Percentiles rank a stretch among this genome's conserved stretches.
Evolutionary conservation across 164 flowering plant species (phyloP).

Genomic region (Vitis vinifera): DNA sequence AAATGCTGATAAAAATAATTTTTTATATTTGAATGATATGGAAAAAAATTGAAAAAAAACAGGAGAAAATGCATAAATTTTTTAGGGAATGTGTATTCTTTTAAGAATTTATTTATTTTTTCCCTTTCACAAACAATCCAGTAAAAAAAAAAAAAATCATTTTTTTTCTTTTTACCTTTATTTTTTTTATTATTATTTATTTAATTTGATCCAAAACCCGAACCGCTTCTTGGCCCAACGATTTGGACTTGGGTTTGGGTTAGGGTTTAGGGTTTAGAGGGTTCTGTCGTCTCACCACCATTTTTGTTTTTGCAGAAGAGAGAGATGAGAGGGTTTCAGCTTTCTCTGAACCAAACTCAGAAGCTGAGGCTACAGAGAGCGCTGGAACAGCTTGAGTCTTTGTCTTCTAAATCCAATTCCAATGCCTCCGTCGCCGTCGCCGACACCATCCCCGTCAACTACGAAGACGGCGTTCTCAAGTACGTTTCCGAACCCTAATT

Average conservation of each 20-base stretch:
- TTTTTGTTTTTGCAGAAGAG: slow-evolving; percentile 2
- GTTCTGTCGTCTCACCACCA: not conserved
- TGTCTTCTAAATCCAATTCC: slow-evolving; percentile 50
- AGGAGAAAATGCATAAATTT: too few relatives aligned
- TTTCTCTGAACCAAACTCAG: slow-evolving; percentile 80
- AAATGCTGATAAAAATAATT: too few relatives aligned
- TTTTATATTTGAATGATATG: too few relatives aligned
- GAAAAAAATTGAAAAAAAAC: too few relatives aligned
- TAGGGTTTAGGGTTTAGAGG: slow-evolving; percentile 9
- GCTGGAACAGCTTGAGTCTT: slow-evolving; percentile 57
- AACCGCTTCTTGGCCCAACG: too few relatives aligned
- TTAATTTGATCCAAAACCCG: too few relatives aligned
- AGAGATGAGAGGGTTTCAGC: slow-evolving; percentile 62
- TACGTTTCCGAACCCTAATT: slow-evolving; percentile 17
- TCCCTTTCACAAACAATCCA: too few relatives aligned
- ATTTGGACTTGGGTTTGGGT: not conserved
- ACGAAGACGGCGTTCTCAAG: slow-evolving; percentile 92
- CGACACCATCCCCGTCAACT: slow-evolving; percentile 75
- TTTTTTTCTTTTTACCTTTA: too few relatives aligned
- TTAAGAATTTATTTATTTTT: too few relatives aligned
- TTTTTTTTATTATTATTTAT: too few relatives aligned
- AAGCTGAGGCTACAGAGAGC: slow-evolving; percentile 70
- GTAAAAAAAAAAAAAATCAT: too few relatives aligned
- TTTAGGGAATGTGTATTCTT: too few relatives aligned
- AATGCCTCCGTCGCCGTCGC: slow-evolving; percentile 79